phyloP scores from a whole-genome alignment of 495 filamentous ascomycete species.

The Polyplosphaeria fusca region DNA sequence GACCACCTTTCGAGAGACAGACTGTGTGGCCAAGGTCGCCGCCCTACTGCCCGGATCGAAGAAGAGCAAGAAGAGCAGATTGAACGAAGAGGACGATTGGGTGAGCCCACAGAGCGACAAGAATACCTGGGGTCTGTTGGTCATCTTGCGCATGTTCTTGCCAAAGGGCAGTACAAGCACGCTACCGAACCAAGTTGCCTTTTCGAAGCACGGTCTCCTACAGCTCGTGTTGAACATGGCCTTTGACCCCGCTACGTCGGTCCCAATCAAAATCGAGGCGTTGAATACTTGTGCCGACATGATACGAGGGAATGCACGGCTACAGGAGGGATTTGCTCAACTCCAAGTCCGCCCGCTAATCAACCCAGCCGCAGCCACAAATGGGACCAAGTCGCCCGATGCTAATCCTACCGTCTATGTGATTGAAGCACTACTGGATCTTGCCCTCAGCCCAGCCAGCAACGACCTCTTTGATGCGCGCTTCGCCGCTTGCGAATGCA shows the following conservation, averaged over 20 bases:
- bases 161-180: constrained; percentile 76
- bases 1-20: constrained; percentile 88
- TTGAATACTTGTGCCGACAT: constrained; percentile 82
- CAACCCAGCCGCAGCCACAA: constrained; percentile 36
- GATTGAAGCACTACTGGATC: constrained; percentile 88
- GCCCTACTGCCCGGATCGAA: constrained; percentile 54
- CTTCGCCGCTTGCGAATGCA: constrained; percentile 79
- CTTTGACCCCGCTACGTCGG: constrained; percentile 70
- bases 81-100: constrained; percentile 61
- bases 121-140: constrained; percentile 86
- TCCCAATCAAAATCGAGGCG: constrained; percentile 80
- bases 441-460: constrained; percentile 67
- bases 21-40: constrained; percentile 71
- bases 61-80: constrained; percentile 54
- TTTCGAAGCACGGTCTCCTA: constrained; percentile 77
- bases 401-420: constrained; percentile 69
- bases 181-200: constrained; percentile 76
- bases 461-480: constrained; percentile 72
- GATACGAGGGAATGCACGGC: constrained; percentile 71
- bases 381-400: constrained; percentile 49
- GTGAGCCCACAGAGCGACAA: constrained; percentile 75
- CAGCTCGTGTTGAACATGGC: constrained; percentile 78
- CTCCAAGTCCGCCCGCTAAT: constrained; percentile 64
- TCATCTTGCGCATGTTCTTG: constrained; percentile 81
- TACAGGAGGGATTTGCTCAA: constrained; percentile 88